Conservation (phyloP, 139 green algal genomes). For the Desmodesmus armatus region DNA sequence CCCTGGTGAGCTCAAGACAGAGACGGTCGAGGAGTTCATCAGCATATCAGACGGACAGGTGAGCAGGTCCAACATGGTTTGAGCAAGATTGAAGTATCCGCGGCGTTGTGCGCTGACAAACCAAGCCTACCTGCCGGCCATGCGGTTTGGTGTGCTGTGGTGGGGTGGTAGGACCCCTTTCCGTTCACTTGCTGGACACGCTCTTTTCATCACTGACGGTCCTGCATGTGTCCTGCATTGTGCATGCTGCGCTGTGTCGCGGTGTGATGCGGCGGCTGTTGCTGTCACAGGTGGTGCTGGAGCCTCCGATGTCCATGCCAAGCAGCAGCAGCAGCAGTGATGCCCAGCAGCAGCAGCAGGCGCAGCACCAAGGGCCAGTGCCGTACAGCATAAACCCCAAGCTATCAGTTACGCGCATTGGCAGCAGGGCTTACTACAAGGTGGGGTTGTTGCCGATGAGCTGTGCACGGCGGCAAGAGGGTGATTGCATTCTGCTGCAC, state of each 20-base stretch:
- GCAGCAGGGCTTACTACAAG: conserved; percentile 51
- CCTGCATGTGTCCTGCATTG: too few relatives aligned
- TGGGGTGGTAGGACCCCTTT: too few relatives aligned
- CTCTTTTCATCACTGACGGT: neutral
- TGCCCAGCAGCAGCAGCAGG: neutral
- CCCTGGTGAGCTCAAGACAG: conserved; percentile 57
- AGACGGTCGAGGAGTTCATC: conserved; percentile 94
- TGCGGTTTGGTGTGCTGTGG: too few relatives aligned
- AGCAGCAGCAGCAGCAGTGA: conserved; percentile 10
- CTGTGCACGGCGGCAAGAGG: too few relatives aligned
- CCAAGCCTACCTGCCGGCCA: too few relatives aligned
- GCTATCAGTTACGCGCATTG: conserved; percentile 82
- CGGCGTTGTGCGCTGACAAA: too few relatives aligned
- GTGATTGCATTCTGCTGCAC: too few relatives aligned
- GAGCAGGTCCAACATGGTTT: conserved; percentile 32
- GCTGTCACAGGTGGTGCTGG: conserved; percentile 55
- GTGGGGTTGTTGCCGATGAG: too few relatives aligned
- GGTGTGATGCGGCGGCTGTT: too few relatives aligned
- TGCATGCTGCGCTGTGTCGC: too few relatives aligned
- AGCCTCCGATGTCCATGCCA: conserved; percentile 7
- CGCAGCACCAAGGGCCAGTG: neutral
- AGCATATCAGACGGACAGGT: conserved; percentile 91
- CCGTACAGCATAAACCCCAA: conserved; percentile 64
- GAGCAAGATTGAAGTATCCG: too few relatives aligned
- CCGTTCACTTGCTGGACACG: neutral